These are phyloP conservation scores for Psilocybe subaeruginosa DNA, from an alignment of 768 basidiomycete genomes.

Conservation along the genomic window DNA sequence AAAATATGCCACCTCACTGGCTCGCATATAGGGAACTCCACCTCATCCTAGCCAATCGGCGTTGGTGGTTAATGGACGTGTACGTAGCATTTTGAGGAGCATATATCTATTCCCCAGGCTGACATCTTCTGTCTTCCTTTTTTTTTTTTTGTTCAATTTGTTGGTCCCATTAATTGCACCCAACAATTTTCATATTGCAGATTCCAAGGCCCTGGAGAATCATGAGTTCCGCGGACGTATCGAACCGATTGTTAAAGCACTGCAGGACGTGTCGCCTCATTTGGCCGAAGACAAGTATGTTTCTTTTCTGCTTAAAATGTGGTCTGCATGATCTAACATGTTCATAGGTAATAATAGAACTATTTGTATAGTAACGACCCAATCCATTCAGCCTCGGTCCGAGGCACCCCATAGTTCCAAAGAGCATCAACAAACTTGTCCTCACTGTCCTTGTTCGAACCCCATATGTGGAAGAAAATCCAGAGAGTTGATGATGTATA, in stretches of 20 bases:
- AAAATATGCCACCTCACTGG: constrained; percentile 74
- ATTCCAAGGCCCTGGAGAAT: constrained; percentile 69
- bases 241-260: constrained; percentile 66
- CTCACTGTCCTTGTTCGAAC: not conserved
- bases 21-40: constrained; percentile 65
- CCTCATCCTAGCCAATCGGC: constrained; percentile 64
- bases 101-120: not conserved
- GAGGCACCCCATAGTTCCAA: not conserved
- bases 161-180: constrained; percentile 65
- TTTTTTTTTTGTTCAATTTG: constrained; percentile 48
- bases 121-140: not conserved
- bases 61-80: constrained; percentile 83
- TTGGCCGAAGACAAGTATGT: constrained; percentile 28
- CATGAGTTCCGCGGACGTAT: constrained; percentile 79
- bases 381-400: not conserved
- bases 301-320: no score
- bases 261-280: constrained; percentile 54
- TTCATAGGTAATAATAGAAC: no score
- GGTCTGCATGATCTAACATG: no score
- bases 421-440: not conserved
- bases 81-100: constrained; percentile 39
- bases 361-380: not conserved
- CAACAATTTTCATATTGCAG: constrained; percentile 60
- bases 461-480: not conserved
- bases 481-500: not conserved